Percentiles rank a stretch among this genome's conserved stretches.
phyloP scores from a whole-genome alignment of 495 filamentous ascomycete species.

The Aspergillus haitiensis region DNA sequence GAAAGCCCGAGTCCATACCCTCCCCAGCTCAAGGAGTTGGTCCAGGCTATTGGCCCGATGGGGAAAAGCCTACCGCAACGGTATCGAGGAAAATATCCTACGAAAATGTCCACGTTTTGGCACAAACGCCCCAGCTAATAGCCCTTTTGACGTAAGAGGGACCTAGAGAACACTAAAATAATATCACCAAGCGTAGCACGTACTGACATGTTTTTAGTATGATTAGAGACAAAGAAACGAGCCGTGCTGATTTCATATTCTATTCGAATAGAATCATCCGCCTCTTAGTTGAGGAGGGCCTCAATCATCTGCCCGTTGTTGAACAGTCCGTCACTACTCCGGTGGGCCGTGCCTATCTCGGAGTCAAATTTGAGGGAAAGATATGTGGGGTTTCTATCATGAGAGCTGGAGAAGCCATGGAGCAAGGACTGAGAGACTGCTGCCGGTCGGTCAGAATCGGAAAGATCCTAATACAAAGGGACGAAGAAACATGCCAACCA shows the following conservation, averaged over 20 bases:
- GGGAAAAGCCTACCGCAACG: slow-evolving; percentile 82
- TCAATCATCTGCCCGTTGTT: slow-evolving; percentile 93
- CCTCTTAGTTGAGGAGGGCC: slow-evolving; percentile 93
- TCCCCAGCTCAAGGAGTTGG: slow-evolving; percentile 74
- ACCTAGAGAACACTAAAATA: neutral
- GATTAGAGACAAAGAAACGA: slow-evolving; percentile 87
- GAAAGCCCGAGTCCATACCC: slow-evolving; percentile 29
- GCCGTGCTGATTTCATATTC: slow-evolving; percentile 95
- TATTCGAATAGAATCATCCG: slow-evolving; percentile 99
- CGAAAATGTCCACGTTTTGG: slow-evolving; percentile 84
- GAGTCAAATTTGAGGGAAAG: slow-evolving; percentile 94
- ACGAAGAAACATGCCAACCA: slow-evolving; percentile 90
- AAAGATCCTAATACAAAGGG: slow-evolving; percentile 95
- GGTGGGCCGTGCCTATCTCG: slow-evolving; percentile 82
- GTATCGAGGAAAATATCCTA: slow-evolving; percentile 81
- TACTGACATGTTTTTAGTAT: slow-evolving; percentile 59
- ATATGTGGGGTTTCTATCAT: slow-evolving; percentile 99
- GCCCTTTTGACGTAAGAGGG: slow-evolving; percentile 88
- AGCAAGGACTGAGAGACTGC: slow-evolving; percentile 93
- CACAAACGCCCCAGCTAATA: slow-evolving; percentile 95
- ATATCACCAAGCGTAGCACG: slow-evolving; percentile 12
- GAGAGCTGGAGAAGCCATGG: slow-evolving; percentile 97
- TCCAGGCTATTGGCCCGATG: slow-evolving; percentile 72
- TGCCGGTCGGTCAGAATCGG: slow-evolving; percentile 95
- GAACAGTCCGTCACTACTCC: slow-evolving; percentile 87